Evolutionary conservation across 441 rosid species (phyloP).

Genomic region (Biscutella laevigata): DNA sequence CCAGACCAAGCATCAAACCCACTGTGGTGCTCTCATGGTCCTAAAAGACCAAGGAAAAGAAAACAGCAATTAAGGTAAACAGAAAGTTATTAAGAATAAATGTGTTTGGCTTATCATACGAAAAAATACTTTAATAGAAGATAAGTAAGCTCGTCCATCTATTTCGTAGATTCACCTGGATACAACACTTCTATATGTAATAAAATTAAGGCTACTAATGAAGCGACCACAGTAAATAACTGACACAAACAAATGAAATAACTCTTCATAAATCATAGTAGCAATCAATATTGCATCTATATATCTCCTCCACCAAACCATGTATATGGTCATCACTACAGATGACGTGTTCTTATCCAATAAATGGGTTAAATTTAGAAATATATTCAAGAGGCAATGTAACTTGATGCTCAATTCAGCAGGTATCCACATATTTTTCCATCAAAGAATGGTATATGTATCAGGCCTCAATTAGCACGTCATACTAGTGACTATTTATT

Average conservation of each 20-base stretch:
- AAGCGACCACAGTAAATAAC: slow-evolving; percentile 1
- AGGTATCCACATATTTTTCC: not conserved
- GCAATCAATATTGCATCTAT: slow-evolving; percentile 4
- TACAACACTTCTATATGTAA: not conserved
- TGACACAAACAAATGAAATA: slow-evolving; percentile 6
- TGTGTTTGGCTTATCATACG: not conserved
- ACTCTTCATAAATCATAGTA: slow-evolving; percentile 1
- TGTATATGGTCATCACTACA: slow-evolving; percentile 1
- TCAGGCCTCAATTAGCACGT: not conserved
- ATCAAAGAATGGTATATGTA: not conserved
- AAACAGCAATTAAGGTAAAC: slow-evolving; percentile 4
- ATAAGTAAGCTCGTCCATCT: not conserved
- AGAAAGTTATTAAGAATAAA: not conserved
- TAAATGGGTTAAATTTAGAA: slow-evolving; percentile 1
- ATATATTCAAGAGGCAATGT: slow-evolving; percentile 3
- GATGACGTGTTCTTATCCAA: slow-evolving; percentile 1
- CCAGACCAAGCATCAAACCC: slow-evolving; percentile 95
- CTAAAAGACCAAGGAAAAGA: slow-evolving; percentile 31
- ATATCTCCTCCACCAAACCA: slow-evolving; percentile 4
- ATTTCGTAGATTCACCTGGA: not conserved
- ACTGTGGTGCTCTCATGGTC: slow-evolving; percentile 92
- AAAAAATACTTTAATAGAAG: not conserved
- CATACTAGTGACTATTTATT: not conserved
- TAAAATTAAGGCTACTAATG: not conserved
- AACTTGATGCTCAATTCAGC: slow-evolving; percentile 14